Conservation (phyloP, 257 asterid genomes). For the Galeopsis tetrahit region DNA sequence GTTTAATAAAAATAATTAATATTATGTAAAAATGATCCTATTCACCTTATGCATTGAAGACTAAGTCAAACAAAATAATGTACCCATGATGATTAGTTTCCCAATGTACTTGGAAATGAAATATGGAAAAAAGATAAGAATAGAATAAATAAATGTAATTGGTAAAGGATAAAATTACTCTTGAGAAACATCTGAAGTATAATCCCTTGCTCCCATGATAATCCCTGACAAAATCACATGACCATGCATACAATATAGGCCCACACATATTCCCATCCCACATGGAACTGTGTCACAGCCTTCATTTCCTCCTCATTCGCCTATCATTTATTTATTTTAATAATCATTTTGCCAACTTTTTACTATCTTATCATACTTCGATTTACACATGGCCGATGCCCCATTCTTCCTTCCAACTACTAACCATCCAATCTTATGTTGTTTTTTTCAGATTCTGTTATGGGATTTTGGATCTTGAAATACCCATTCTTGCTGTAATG, state of each 20-base stretch:
- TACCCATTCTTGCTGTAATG: slow-evolving; percentile 10
- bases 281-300: slow-evolving; percentile 46
- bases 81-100: no score
- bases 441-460: slow-evolving; percentile 27
- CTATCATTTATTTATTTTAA: slow-evolving; percentile 29
- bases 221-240: slow-evolving; percentile 76
- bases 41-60: no score
- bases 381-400: slow-evolving; percentile 46
- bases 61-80: no score
- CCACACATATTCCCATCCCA: slow-evolving; percentile 59
- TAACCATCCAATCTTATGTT: slow-evolving; percentile 33
- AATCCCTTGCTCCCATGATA: slow-evolving; percentile 35
- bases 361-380: slow-evolving; percentile 24
- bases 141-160: neutral
- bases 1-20: no score
- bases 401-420: slow-evolving; percentile 35
- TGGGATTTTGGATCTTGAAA: slow-evolving; percentile 46
- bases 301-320: slow-evolving; percentile 32
- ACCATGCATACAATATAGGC: slow-evolving; percentile 54
- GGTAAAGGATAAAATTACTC: slow-evolving; percentile 26
- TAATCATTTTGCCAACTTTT: slow-evolving; percentile 39
- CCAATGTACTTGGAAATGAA: no score
- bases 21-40: no score
- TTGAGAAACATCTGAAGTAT: slow-evolving; percentile 29
- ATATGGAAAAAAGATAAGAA: neutral